A percentile compares a stretch with the other conserved stretches of the same genome.
These are phyloP conservation scores for Spencermartinsiella ligniputridi DNA, from an alignment of 1,139 yeast genomes.

Conservation along the genomic window DNA sequence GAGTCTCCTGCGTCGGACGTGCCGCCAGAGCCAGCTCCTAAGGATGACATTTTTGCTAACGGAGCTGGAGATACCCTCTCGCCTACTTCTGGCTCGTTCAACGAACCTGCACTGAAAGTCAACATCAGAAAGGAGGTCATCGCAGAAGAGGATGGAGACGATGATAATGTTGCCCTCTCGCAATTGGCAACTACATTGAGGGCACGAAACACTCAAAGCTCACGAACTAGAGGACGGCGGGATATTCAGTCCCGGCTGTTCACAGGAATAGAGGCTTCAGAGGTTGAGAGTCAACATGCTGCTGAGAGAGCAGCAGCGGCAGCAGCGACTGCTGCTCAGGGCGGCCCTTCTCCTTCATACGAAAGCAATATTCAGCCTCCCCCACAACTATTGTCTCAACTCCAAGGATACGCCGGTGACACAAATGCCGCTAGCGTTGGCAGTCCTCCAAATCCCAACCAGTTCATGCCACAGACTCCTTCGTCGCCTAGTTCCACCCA, in stretches of 20 bases:
- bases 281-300: constrained; percentile 19
- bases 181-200: constrained; percentile 31
- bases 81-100: constrained; percentile 3
- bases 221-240: constrained; percentile 38
- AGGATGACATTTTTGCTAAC: constrained; percentile 2
- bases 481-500: constrained; percentile 1
- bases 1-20: background rate
- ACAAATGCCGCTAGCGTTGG: background rate
- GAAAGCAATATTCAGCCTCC: constrained; percentile 5
- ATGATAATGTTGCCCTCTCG: constrained; percentile 30
- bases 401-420: constrained; percentile 18
- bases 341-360: constrained; percentile 2
- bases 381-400: constrained; percentile 21
- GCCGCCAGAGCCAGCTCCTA: background rate
- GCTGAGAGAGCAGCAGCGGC: constrained; percentile 10
- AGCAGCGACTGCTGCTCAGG: constrained; percentile 2
- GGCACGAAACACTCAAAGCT: constrained; percentile 29
- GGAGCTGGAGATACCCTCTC: constrained; percentile 12
- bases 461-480: background rate
- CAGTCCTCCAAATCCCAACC: background rate
- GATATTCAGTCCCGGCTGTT: constrained; percentile 53
- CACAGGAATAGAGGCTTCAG: constrained; percentile 42
- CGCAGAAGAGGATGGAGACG: constrained; percentile 30
- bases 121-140: constrained; percentile 32
- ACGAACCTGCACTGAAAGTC: constrained; percentile 23